Base-by-base conservation (phyloP, 208 protist species). In the Leishmania arabica region DNA sequence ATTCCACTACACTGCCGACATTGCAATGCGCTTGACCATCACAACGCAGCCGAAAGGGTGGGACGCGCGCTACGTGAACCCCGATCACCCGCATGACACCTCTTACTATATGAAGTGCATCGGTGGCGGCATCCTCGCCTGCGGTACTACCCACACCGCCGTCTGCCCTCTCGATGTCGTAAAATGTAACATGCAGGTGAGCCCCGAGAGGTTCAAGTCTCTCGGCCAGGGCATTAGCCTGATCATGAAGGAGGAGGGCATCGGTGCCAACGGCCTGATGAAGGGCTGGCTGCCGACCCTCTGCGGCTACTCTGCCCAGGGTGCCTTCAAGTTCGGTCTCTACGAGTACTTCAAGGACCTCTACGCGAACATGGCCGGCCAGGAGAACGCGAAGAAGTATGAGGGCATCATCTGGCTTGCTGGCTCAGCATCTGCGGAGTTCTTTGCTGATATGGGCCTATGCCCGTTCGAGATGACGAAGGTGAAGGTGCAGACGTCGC, bases 151-250 rank as follows among this genome's bases (percentile, higher is more conserved):
- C 71, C 98, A 99, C 95, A 96, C 91, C 17, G 79, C 91, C 19
- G 90, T 99, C 37, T 98, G 96, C 83, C 98, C 98, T 2, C 89
- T 99, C 76, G 98, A 99, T 84, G 91, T 99, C 2, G 95, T 98
- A 78, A 99, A 99, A 92, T 99, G 96, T 84, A 98, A 97, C 86
- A 98, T 98, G 86, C 98, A 99, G 90, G 89, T 97, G 78, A 92
- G 89, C 89, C 96, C 97, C 81, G 90, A 91, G 60, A 89, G 96
- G 86, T 98, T 95, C 90, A 95, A 86, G 76, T 92, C 91, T 42
- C 89, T 98, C 49, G 75, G 85, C 75, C 80, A 88, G 64, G 93
- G 94, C n/a, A 66, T 97, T 42, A 85, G 86, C 70, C 54, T 92
- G 45, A 88, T 98, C 51, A 24, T 90, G 1, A 49, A 56, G 7